Percentiles rank a stretch among this genome's conserved stretches.
Conservation (phyloP, 352 stramenopile genomes). For the Chloridella minuta region DNA sequence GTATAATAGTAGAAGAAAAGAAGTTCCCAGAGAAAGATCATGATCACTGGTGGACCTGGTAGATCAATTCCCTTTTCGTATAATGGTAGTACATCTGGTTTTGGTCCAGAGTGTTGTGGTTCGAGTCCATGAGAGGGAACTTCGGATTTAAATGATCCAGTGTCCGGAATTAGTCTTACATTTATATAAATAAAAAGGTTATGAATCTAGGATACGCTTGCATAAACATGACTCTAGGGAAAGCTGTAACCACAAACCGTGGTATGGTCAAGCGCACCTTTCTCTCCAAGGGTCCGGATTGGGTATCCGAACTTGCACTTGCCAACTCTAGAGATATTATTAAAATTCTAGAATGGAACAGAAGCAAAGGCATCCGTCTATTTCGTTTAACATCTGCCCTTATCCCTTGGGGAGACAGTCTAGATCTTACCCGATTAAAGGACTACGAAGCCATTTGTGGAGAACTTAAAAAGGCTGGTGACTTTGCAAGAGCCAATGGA, state of each 20-base stretch:
- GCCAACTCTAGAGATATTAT: background rate
- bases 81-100: too few relatives aligned
- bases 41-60: too few relatives aligned
- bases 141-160: too few relatives aligned
- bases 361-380: background rate
- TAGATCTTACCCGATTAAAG: background rate
- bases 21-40: too few relatives aligned
- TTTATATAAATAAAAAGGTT: background rate
- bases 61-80: too few relatives aligned
- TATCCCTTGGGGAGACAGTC: background rate
- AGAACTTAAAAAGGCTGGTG: background rate
- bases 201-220: background rate
- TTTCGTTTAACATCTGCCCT: background rate
- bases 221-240: background rate
- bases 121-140: too few relatives aligned
- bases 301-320: background rate
- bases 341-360: background rate
- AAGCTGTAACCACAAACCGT: background rate
- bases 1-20: too few relatives aligned
- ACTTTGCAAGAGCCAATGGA: background rate
- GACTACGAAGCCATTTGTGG: background rate
- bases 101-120: too few relatives aligned
- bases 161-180: too few relatives aligned
- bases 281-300: background rate
- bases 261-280: background rate